Evolutionary conservation across 768 basidiomycete species (phyloP).

Genomic region (Mrakia hoshinonis): DNA sequence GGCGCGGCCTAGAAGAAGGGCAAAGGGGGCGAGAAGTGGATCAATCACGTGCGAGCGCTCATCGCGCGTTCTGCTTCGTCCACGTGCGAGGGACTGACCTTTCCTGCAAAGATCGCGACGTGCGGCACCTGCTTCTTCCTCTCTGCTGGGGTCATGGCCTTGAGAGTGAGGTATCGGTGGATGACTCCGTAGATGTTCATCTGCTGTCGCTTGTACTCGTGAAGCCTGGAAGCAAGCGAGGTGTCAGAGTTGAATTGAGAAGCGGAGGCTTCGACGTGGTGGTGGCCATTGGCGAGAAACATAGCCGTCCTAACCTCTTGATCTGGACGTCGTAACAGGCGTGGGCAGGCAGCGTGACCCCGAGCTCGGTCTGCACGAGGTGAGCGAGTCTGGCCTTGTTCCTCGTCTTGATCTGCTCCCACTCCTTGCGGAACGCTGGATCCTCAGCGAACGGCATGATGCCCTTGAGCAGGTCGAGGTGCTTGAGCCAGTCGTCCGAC

Average conservation of each 20-base stretch:
- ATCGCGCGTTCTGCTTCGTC: conserved; percentile 32
- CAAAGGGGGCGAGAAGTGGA: conserved; percentile 20
- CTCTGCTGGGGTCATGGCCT: conserved; percentile 66
- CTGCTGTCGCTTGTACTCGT: conserved; percentile 64
- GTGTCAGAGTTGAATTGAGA: background rate
- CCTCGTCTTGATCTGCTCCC: conserved; percentile 73
- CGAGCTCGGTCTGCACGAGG: conserved; percentile 37
- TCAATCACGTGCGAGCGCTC: conserved; percentile 35
- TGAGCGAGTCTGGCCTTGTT: conserved; percentile 84
- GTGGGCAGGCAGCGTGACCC: conserved; percentile 35
- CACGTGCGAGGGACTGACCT: conserved; percentile 78
- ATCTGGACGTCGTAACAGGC: conserved; percentile 41
- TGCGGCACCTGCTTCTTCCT: conserved; percentile 67
- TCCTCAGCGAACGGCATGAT: background rate
- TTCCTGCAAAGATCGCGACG: conserved; percentile 90
- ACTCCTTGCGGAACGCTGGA: conserved; percentile 63
- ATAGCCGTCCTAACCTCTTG: conserved; percentile 52
- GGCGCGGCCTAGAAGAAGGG: background rate
- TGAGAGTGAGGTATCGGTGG: conserved; percentile 72
- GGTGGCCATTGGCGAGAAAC: no score
- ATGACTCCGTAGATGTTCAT: conserved; percentile 80
- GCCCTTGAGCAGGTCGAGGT: conserved; percentile 60
- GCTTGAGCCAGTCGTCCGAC: conserved; percentile 74
- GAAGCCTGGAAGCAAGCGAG: background rate
- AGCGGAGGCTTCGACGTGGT: background rate